phyloP scores from a whole-genome alignment of 495 filamentous ascomycete species.

The Trichodelitschia bisporula region DNA sequence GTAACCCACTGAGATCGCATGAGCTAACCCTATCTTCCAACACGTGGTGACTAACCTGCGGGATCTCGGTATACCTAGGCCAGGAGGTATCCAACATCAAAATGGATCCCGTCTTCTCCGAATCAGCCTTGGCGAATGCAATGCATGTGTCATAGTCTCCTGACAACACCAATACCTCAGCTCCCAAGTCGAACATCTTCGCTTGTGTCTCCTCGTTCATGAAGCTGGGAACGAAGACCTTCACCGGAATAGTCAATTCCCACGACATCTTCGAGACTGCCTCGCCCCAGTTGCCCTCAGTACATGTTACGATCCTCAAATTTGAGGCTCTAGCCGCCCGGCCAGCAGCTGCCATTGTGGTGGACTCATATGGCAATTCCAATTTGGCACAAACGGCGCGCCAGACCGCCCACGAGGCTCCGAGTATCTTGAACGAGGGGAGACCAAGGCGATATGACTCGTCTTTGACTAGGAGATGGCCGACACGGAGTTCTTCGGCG shows the following conservation, averaged over 20 bases:
- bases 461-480: slow-evolving; percentile 23
- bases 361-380: too few relatives aligned
- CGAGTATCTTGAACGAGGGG: slow-evolving; percentile 53
- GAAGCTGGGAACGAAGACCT: slow-evolving; percentile 29
- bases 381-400: slow-evolving; percentile 24
- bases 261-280: slow-evolving; percentile 39
- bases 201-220: slow-evolving; percentile 26
- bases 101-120: slow-evolving; percentile 16
- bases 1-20: slow-evolving; percentile 32
- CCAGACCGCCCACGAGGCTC: slow-evolving; percentile 47
- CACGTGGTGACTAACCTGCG: slow-evolving; percentile 13
- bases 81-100: slow-evolving; percentile 42
- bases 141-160: slow-evolving; percentile 39
- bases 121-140: slow-evolving; percentile 16
- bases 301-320: slow-evolving; percentile 25
- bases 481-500: too few relatives aligned
- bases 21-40: background rate
- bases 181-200: slow-evolving; percentile 32
- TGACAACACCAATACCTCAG: slow-evolving; percentile 22
- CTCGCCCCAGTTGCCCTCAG: slow-evolving; percentile 50
- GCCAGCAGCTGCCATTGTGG: too few relatives aligned
- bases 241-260: slow-evolving; percentile 23
- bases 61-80: slow-evolving; percentile 34
- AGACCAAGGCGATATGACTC: slow-evolving; percentile 23
- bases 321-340: slow-evolving; percentile 12